phyloP scores from a whole-genome alignment of 495 filamentous ascomycete genomes.

The Pyrenopolyporus hunteri region DNA sequence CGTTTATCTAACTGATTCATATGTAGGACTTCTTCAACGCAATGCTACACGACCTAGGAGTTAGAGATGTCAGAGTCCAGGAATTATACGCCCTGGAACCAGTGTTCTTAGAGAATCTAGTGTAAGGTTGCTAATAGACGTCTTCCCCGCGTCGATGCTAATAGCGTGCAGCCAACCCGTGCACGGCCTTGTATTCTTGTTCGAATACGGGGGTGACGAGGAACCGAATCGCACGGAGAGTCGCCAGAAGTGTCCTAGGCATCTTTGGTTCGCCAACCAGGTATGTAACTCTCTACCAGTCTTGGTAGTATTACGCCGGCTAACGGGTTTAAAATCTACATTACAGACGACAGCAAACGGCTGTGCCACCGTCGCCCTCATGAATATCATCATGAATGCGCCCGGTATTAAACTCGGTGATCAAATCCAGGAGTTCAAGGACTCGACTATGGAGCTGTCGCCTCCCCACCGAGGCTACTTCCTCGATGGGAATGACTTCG shows the following conservation, averaged over 20 bases:
- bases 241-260: conserved; percentile 59
- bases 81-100: conserved; percentile 81
- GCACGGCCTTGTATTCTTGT: conserved; percentile 84
- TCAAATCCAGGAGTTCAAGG: conserved; percentile 70
- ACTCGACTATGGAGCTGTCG: conserved; percentile 68
- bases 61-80: conserved; percentile 72
- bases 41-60: conserved; percentile 79
- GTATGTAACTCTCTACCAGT: conserved; percentile 45
- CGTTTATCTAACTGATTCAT: conserved; percentile 7
- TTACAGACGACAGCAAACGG: conserved; percentile 75
- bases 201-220: conserved; percentile 67
- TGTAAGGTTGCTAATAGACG: conserved; percentile 52
- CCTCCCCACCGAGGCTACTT: conserved; percentile 77
- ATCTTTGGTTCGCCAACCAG: conserved; percentile 96
- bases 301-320: neutral
- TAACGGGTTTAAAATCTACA: conserved; percentile 60
- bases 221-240: conserved; percentile 41
- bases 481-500: conserved; percentile 74
- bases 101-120: conserved; percentile 66
- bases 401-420: conserved; percentile 65
- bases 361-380: conserved; percentile 84
- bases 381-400: conserved; percentile 92
- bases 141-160: neutral
- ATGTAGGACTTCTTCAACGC: conserved; percentile 78
- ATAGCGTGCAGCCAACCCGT: conserved; percentile 64